Evolutionary conservation across 257 asterid species (phyloP), one percentile per base, ranked within the genome.

Genomic region (Plantago ovata): DNA sequence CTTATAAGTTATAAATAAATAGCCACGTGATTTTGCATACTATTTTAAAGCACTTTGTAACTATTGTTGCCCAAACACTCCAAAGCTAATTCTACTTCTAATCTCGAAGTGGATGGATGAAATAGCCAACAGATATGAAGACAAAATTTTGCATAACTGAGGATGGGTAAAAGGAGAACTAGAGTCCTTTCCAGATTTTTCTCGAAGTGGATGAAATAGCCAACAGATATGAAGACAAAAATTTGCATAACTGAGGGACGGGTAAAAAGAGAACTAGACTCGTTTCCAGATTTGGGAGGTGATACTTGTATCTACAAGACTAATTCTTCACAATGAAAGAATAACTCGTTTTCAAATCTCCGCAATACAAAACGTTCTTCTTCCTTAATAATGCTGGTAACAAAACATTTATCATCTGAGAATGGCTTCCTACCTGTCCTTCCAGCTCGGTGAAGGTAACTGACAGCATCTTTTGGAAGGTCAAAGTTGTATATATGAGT

Each of bases 371-470:
- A 92, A 38, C 87, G 82, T 64, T 92, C 98, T 65, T 82, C 86
- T 40, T 82, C 74, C 22, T 90, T 73, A 49, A 92, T 61, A 72
- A 88, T 80, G 77, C 82, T 88, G 58, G 94, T 84, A 68, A 85
- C 98, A 53, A 70, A 82, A 76, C 91, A 92, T 65, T 77, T 80
- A 60, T 75, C 68, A 45, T 84, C 94, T 46, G 95, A 85, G 74
- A 92, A 92, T 58, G 98, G 98, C 78, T 85, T 92, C 77, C 98
- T 78, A 69, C 98, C 93, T 40, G 96, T 77, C 68, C 98, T 77
- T 73, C 98, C 98, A 38, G 96, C 98, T 49, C 98, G 86, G 69
- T 92, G 98, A 67, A 92, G 98, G 69, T 92, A 92, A 71, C 68
- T 75, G 43, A 81, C 69, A n/a, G 91, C 98, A 82, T 85, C 91